A percentile compares a stretch with the other conserved stretches of the same genome.
Conservation (phyloP, 768 basidiomycete species). For the Zangia roseola region DNA sequence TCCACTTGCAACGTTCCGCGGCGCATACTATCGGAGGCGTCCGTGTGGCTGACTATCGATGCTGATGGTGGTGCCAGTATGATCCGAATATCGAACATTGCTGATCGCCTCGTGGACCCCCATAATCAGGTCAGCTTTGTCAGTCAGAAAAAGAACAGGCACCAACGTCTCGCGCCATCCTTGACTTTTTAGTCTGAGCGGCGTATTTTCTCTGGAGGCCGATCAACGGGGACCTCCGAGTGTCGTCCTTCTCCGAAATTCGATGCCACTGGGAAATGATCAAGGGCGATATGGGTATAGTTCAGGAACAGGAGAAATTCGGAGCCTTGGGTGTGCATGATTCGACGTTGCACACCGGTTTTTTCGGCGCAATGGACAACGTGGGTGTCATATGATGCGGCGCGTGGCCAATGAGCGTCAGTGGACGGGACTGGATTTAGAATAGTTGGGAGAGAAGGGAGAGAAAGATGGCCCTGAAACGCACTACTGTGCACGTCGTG, state of each 20-base stretch:
- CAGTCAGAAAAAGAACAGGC: neutral
- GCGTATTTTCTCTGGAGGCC: neutral
- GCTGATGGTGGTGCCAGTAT: neutral
- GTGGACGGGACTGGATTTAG: neutral
- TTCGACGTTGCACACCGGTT: neutral
- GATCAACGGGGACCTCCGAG: slow-evolving; percentile 1
- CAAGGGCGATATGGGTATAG: too few species aligned
- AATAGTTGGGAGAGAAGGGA: too few species aligned
- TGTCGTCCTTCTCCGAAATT: neutral
- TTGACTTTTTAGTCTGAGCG: slow-evolving; percentile 3
- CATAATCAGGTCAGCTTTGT: slow-evolving; percentile 9
- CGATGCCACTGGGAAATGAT: neutral
- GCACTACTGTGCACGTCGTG: slow-evolving; percentile 4
- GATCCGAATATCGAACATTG: neutral
- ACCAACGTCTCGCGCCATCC: neutral
- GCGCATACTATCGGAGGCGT: neutral
- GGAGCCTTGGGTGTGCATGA: neutral
- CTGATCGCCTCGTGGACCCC: slow-evolving; percentile 9
- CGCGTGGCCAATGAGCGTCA: neutral
- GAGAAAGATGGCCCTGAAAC: slow-evolving; percentile 9
- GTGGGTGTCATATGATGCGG: slow-evolving; percentile 7
- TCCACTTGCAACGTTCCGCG: too few species aligned
- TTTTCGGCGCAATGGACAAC: too few species aligned
- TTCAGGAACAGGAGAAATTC: slow-evolving; percentile 5
- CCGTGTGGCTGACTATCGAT: neutral